phyloP scores from a whole-genome alignment of 495 filamentous ascomycete species.

The Aspergillus homomorphus region DNA sequence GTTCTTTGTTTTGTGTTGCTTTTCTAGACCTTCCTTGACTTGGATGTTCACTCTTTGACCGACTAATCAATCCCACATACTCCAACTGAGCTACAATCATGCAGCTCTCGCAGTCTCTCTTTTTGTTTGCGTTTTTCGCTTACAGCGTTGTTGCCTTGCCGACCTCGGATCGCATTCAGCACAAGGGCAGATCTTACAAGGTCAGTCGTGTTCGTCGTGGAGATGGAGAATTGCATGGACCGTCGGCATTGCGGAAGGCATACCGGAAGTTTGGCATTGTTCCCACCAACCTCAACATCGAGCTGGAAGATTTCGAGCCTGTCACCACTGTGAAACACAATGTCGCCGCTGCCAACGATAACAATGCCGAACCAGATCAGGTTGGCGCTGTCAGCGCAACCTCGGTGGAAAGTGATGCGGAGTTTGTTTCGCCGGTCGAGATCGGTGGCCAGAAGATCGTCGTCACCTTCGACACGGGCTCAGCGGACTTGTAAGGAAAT shows the following conservation, averaged over 20 bases:
- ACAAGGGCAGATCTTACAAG: constrained; percentile 51
- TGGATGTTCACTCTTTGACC: constrained; percentile 1
- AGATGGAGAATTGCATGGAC: constrained; percentile 52
- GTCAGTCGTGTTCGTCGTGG: constrained; percentile 56
- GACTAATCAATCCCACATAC: neutral
- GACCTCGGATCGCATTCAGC: constrained; percentile 19
- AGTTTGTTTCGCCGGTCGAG: constrained; percentile 67
- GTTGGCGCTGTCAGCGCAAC: constrained; percentile 58
- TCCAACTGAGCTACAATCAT: constrained; percentile 16
- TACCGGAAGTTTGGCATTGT: constrained; percentile 61
- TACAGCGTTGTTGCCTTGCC: constrained; percentile 41
- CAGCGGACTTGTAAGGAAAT: constrained; percentile 66
- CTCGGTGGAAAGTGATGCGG: constrained; percentile 59
- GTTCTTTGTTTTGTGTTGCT: neutral
- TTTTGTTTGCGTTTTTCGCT: constrained; percentile 30
- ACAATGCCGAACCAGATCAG: constrained; percentile 28
- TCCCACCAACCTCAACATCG: constrained; percentile 24
- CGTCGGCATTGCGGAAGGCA: constrained; percentile 56
- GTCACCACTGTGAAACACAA: constrained; percentile 22
- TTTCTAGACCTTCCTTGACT: neutral
- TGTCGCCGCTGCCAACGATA: constrained; percentile 17
- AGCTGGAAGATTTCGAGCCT: constrained; percentile 37
- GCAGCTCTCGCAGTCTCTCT: constrained; percentile 31
- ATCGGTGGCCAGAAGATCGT: constrained; percentile 73
- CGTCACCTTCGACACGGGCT: constrained; percentile 82